phyloP scores from a whole-genome alignment of 345 rosid species.

The Cardiospermum halicacabum region DNA sequence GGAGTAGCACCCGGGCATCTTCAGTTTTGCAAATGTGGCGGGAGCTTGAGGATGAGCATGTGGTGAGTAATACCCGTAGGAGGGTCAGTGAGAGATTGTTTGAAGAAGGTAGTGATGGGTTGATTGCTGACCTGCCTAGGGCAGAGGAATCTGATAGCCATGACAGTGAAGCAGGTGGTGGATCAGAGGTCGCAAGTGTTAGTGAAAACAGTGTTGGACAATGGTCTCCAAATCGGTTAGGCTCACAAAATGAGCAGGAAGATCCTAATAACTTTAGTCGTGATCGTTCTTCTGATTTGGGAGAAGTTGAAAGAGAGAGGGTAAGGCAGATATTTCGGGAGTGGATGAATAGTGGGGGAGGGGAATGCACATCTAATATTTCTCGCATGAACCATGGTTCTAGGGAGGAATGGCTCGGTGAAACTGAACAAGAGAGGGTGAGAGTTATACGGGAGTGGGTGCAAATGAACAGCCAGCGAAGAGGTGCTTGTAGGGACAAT shows the following conservation, averaged over 20 bases:
- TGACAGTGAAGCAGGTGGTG: conserved; percentile 31
- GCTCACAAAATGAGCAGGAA: conserved; percentile 47
- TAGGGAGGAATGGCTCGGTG: conserved; percentile 78
- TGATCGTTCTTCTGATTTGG: conserved; percentile 53
- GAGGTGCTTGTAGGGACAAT: conserved; percentile 45
- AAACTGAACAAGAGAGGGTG: conserved; percentile 91
- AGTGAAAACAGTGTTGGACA: conserved; percentile 51
- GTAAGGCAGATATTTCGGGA: conserved; percentile 80
- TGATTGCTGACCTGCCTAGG: conserved; percentile 32
- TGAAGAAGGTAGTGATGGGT: conserved; percentile 37
- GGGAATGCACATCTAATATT: conserved; percentile 43
- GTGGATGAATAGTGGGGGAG: conserved; percentile 69
- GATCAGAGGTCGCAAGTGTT: conserved; percentile 36
- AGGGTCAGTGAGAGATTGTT: conserved; percentile 43
- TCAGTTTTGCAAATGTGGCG: conserved; percentile 79
- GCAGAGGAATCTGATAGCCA: conserved; percentile 35
- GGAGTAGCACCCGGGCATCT: conserved; percentile 65
- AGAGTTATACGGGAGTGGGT: conserved; percentile 85
- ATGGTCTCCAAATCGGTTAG: conserved; percentile 49
- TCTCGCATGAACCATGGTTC: conserved; percentile 40
- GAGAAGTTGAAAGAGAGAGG: conserved; percentile 79
- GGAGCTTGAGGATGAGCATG: conserved; percentile 87
- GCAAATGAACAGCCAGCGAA: conserved; percentile 65
- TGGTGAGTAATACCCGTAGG: conserved; percentile 54
- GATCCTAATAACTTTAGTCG: conserved; percentile 30